Percentiles rank a stretch among this genome's conserved stretches.
Conservation (phyloP, 305 asterid species). For the Fraxinus ornus region DNA sequence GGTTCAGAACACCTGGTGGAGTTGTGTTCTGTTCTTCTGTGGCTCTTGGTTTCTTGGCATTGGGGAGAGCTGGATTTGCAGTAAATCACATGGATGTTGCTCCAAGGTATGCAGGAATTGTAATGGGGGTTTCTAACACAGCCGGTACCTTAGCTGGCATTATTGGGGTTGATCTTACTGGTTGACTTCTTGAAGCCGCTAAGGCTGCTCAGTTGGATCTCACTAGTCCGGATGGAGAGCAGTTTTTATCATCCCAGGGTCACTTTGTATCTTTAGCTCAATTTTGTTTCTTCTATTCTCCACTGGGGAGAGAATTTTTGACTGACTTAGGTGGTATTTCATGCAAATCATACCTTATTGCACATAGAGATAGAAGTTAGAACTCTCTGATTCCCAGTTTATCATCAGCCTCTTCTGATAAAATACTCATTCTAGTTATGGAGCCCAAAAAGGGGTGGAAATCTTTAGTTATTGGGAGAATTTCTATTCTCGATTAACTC, state of each 20-base stretch:
- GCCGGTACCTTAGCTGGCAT: conserved; percentile 95
- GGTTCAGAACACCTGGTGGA: conserved; percentile 71
- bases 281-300: conserved; percentile 69
- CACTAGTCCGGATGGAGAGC: conserved; percentile 73
- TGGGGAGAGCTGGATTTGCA: conserved; percentile 92
- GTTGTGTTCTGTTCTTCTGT: conserved; percentile 75
- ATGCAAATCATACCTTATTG: not conserved
- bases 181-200: conserved; percentile 86
- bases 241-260: conserved; percentile 78
- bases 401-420: not conserved
- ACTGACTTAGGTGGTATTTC: conserved; percentile 33
- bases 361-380: not conserved
- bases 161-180: conserved; percentile 91
- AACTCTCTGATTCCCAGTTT: not conserved
- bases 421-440: not conserved
- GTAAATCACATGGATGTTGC: conserved; percentile 97
- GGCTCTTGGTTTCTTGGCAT: conserved; percentile 89
- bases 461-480: not conserved
- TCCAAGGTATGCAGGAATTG: conserved; percentile 89
- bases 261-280: conserved; percentile 77
- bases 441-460: not conserved
- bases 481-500: no score
- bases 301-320: conserved; percentile 93
- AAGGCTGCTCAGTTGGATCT: conserved; percentile 67
- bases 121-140: conserved; percentile 97